phyloP scores from a whole-genome alignment of 2,329 filamentous ascomycete genomes.

The Monosporascus sp. region DNA sequence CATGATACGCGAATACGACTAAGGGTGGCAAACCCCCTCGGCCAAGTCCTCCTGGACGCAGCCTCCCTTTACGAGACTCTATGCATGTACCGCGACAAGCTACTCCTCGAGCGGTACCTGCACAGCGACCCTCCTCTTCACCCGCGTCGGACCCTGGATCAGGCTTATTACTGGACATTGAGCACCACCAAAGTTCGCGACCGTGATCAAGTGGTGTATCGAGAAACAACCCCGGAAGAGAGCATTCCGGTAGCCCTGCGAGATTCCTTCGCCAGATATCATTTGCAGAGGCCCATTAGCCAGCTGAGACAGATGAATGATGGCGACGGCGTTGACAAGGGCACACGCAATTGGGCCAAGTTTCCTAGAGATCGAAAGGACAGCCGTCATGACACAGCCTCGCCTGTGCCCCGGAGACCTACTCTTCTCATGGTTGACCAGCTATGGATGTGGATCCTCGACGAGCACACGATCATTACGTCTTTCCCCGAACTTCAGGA shows the following conservation, averaged over 20 bases:
- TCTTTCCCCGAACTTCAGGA: conserved; percentile 37
- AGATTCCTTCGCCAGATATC: no score
- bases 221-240: conserved; percentile 23
- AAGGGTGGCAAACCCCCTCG: background rate
- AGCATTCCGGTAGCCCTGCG: no score
- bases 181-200: conserved; percentile 35
- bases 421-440: conserved; percentile 38
- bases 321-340: no score
- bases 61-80: conserved; percentile 7
- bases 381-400: no score
- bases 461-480: conserved; percentile 32
- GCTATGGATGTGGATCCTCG: conserved; percentile 39
- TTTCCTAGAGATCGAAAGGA: no score
- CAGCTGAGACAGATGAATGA: no score
- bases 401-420: background rate
- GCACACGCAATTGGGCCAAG: no score
- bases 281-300: no score
- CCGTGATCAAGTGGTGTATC: conserved; percentile 37
- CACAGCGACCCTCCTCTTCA: conserved; percentile 32
- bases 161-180: conserved; percentile 38
- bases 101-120: conserved; percentile 5
- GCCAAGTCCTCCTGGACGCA: conserved; percentile 6
- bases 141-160: conserved; percentile 40
- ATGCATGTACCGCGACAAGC: conserved; percentile 6
- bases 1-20: background rate